Evolutionary conservation across 1,139 yeast species (phyloP), one percentile per base, ranked within the genome.

Genomic region (Pichia sp.): DNA sequence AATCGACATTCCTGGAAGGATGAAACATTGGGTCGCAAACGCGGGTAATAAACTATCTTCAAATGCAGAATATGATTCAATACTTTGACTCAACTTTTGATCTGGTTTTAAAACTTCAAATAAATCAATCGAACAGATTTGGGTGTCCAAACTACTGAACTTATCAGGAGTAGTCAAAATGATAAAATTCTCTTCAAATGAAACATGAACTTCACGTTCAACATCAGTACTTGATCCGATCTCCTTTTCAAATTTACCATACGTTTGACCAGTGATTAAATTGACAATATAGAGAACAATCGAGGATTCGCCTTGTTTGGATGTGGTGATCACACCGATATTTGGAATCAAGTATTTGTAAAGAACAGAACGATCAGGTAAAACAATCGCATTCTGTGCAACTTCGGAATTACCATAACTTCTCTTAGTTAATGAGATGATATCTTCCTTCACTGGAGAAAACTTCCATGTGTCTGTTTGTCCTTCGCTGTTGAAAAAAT

Each of bases 331-430:
- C 0, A 86, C 76, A 3, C 84, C 70, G 19, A 80, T 53, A 58
- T 87, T 82, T 27, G 91, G 94, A 59, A 87, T 77, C 53, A 91
- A 70, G 63, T 87, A 91, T 66, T 91, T 93, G 76, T 91, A 90
- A 41, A 90, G 68, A 1, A 90, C 94, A 1, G 83, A 73, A 59
- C 89, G 77, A 58, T 86, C 83, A 19, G 85, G 83, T 35, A 85
- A 69, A 1, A 86, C 77, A 34, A 79, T 75, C 14, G 96, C 97
- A 44, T 84, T 66, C n/a, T 85, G 83, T 1, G 84, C 79, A 3
- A 82, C 73, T 18, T 67, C 63, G 12, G 77, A 77, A 24, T 67
- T 70, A 2, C 61, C 62, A 1, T 77, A 74, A 41, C 69, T 68
- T 46, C 78, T 69, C 3, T 64, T 42, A 0, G 72, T 68, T 31